Base-by-base conservation (phyloP, 768 basidiomycete species). In the Rhizopogon vesiculosus region DNA sequence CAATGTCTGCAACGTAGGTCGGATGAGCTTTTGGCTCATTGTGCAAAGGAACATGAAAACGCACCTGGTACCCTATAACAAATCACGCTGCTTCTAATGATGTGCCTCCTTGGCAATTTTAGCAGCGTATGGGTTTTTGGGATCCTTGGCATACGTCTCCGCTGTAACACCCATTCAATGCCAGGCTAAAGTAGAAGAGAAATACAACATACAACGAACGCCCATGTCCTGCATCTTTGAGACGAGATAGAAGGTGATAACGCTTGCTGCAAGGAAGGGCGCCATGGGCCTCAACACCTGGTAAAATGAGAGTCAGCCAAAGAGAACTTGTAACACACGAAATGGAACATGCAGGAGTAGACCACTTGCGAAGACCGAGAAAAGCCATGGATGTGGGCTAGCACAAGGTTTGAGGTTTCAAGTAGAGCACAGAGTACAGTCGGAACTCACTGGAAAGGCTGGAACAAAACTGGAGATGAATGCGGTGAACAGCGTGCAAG, bases 61-160 rank as follows among this genome's bases (percentile, higher is more conserved):
- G 42, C 42, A 19, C 42, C 42, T 42, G 19, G 19, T 42, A 12
- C 42, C 42, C 18, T 19, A 19, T 22, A 42, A 12, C 18, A 9
- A 18, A 18, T n/a, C 50, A 9, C 10, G 10, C n/a, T 19, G 16
- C 43, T 45, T 41, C 61, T 67, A 75, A 39, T 77, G 75, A 48
- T 76, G 76, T n/a, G 64, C 64, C 66, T 87, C 80, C 68, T 81
- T 83, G 53, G 91, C 87, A 55, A 91, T 82, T 65, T 87, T 80
- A 22, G 83, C 84, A 9, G 86, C 87, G 71, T 91, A 89, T 39
- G 90, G 91, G 78, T 93, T 93, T 67, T 83, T 83, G 35, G 90
- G 82, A 68, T 92, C 87, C 62, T 83, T 85, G 61, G 83, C 82
- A 69, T 80, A 91, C 65, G 77, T 70, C 59, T 80, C 79, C 56